Base-by-base conservation (phyloP, 495 filamentous ascomycete species). In the Aspergillus funiculosus region DNA sequence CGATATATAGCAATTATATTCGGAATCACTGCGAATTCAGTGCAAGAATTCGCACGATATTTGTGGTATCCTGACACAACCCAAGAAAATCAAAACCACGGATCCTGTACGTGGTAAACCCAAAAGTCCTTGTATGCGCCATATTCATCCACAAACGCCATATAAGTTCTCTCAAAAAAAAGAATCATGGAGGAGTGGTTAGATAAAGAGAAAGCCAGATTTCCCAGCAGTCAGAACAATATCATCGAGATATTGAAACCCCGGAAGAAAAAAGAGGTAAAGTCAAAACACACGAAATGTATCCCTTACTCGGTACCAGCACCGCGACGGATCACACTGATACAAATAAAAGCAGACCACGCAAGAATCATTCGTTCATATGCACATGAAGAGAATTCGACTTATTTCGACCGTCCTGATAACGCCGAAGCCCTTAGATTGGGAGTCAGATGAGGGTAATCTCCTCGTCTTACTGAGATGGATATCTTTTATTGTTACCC, bases 351-450 rank as follows among this genome's bases (percentile, higher is more conserved):
- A 50, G 45, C 22, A 46, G 34, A 37, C 32, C 36, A 43, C 37
- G 37, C 27, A 47, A 34, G 44, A 51, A 14, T 26, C 21, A 46
- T 51, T 55, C 50, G 48, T 53, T 59, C 52, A 43, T 55, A 56
- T 59, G 52, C 52, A 59, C 54, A 50, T 54, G 32, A 51, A 35
- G 29, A 39, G 46, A 19, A 35, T 41, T 29, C 11, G 40, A 44
- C 13, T 39, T 18, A 36, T 25, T 46, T 7, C 26, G 38, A 39
- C 38, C 47, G 28, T 25, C 39, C 25, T 42, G 29, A 49, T 36
- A 56, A 59, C 52, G 52, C 57, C 52, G 28, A 52, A 40, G 45
- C 50, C 46, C 45, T 42, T n/a, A n/a, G n/a, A n/a, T 14, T 39
- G 20, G 18, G 34, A 44, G 34, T 29, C 18, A n/a, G n/a, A n/a